Conservation (phyloP, 108 stramenopile species). For the Mayamaea pseudoterrestris region DNA sequence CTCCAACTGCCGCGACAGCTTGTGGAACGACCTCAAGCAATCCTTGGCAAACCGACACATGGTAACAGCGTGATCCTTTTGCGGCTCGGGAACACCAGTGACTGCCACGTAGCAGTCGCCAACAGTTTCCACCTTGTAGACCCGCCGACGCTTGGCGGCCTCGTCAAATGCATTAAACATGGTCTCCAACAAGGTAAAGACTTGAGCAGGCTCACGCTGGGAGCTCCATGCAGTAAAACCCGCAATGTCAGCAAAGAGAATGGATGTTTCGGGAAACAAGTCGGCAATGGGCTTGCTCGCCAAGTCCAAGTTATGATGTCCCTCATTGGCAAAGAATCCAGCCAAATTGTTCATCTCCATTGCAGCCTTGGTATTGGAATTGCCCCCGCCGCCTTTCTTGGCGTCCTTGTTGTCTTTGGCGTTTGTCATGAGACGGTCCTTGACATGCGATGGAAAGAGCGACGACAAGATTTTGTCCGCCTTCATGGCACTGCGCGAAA, state of each 20-base stretch:
- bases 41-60: slow-evolving; percentile 25
- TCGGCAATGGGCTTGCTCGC: too few species aligned
- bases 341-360: background rate
- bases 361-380: background rate
- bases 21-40: slow-evolving; percentile 20
- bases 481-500: slow-evolving; percentile 9
- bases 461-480: slow-evolving; percentile 21
- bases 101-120: slow-evolving; percentile 49
- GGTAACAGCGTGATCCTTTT: slow-evolving; percentile 28
- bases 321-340: too few species aligned
- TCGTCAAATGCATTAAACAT: slow-evolving; percentile 30
- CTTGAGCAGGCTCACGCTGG: slow-evolving; percentile 1
- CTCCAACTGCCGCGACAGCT: slow-evolving; percentile 9
- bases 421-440: slow-evolving; percentile 14
- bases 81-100: slow-evolving; percentile 13
- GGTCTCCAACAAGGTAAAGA: slow-evolving; percentile 16
- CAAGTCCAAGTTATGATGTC: too few species aligned
- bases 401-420: background rate
- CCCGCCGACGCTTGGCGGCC: slow-evolving; percentile 19
- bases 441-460: slow-evolving; percentile 25
- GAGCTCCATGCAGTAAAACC: slow-evolving; percentile 2
- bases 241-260: background rate
- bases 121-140: slow-evolving; percentile 41
- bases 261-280: too few species aligned
- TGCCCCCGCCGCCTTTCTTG: too few species aligned